These are phyloP conservation scores for Penicillium paradoxum DNA, from an alignment of 495 filamentous ascomycete genomes.

Conservation along the genomic window DNA sequence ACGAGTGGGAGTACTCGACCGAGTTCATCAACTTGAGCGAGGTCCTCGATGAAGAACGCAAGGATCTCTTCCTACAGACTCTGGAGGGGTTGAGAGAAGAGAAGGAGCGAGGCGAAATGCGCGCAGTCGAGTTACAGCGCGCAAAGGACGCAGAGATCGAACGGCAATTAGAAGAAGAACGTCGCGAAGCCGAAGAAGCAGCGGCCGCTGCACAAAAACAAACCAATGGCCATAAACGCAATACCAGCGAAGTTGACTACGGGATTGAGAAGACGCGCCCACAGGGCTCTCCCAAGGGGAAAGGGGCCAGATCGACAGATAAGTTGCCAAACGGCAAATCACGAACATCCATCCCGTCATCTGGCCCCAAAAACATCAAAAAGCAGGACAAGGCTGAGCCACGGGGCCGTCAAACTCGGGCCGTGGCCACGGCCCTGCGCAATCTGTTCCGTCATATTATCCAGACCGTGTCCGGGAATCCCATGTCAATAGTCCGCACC, in stretches of 20 bases:
- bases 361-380: slow-evolving; percentile 36
- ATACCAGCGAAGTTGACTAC: slow-evolving; percentile 51
- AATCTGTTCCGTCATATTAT: slow-evolving; percentile 59
- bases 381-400: slow-evolving; percentile 36
- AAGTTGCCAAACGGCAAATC: slow-evolving; percentile 28
- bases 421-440: slow-evolving; percentile 48
- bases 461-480: slow-evolving; percentile 61
- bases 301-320: slow-evolving; percentile 25
- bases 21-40: slow-evolving; percentile 83
- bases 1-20: slow-evolving; percentile 89
- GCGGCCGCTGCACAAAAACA: slow-evolving; percentile 33
- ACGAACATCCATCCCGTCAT: slow-evolving; percentile 30
- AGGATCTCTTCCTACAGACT: slow-evolving; percentile 77
- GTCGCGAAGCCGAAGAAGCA: slow-evolving; percentile 57
- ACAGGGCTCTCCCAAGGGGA: slow-evolving; percentile 34
- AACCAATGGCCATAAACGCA: slow-evolving; percentile 47
- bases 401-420: slow-evolving; percentile 27
- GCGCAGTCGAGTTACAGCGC: slow-evolving; percentile 54
- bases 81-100: slow-evolving; percentile 57
- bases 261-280: slow-evolving; percentile 45
- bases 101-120: slow-evolving; percentile 66
- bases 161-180: slow-evolving; percentile 51
- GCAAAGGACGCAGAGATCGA: slow-evolving; percentile 60
- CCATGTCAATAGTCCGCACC: slow-evolving; percentile 66
- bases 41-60: slow-evolving; percentile 84